Evolutionary conservation across 352 stramenopile species (phyloP).

Genomic region (Globisporangium viniferum): DNA sequence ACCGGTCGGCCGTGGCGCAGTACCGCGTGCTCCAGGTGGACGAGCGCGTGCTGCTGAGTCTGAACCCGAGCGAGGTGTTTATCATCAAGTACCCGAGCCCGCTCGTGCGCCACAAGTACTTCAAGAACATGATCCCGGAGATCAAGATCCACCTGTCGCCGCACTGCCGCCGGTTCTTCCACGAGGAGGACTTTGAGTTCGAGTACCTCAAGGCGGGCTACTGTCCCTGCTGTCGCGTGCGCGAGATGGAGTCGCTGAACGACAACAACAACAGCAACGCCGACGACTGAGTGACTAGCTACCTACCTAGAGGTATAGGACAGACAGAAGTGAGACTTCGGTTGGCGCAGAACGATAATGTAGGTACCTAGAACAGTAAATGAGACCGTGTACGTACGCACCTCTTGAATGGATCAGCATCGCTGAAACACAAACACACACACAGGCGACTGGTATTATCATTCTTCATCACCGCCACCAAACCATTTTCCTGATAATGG

Average conservation of each 20-base stretch:
- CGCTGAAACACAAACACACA: not conserved
- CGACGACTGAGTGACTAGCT: constrained; percentile 13
- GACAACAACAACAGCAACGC: not conserved
- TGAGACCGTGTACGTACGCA: not conserved
- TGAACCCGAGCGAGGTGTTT: constrained; percentile 85
- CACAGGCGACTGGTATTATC: not conserved
- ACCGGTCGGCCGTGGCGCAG: constrained; percentile 41
- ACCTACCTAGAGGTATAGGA: not conserved
- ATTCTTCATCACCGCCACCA: not conserved
- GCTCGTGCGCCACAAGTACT: constrained; percentile 66
- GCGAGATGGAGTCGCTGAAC: constrained; percentile 37
- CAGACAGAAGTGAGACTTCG: not conserved
- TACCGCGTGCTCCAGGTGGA: constrained; percentile 84
- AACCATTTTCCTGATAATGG: constrained; percentile 15
- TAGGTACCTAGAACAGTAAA: not conserved
- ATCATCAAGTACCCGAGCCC: constrained; percentile 73
- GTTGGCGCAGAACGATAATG: not conserved
- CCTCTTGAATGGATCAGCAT: not conserved
- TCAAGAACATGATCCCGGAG: constrained; percentile 93
- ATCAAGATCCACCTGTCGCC: constrained; percentile 90
- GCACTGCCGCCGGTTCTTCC: constrained; percentile 91
- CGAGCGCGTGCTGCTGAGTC: constrained; percentile 55
- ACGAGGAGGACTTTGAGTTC: constrained; percentile 96
- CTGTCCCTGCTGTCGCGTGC: constrained; percentile 87
- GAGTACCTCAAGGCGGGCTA: constrained; percentile 84